Conservation (phyloP, 2,329 filamentous ascomycete species). For the Venturia nashicola region DNA sequence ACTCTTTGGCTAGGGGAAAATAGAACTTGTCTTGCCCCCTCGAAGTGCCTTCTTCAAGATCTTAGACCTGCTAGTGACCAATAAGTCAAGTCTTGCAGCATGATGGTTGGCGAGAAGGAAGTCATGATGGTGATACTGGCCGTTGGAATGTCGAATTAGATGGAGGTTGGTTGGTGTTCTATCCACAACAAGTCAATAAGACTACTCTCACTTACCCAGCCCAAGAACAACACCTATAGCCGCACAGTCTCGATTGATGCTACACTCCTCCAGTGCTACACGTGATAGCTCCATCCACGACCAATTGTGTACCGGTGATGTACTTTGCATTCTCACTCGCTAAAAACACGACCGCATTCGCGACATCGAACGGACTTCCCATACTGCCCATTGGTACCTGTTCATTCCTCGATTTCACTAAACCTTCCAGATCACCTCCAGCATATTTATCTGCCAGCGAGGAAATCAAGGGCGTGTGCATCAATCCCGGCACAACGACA, state of each 20-base stretch:
- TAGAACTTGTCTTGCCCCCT: too few relatives aligned
- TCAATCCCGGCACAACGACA: constrained; percentile 17
- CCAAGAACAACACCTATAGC: not conserved
- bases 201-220: not conserved
- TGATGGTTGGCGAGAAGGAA: too few relatives aligned
- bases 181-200: not conserved
- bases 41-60: too few relatives aligned
- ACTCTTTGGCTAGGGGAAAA: too few relatives aligned
- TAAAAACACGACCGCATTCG: constrained; percentile 17
- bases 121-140: too few relatives aligned
- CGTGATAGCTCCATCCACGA: constrained; percentile 20
- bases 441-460: constrained; percentile 9
- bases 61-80: too few relatives aligned
- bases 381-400: constrained; percentile 17
- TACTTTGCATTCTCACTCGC: constrained; percentile 18
- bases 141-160: too few relatives aligned
- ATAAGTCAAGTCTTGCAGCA: too few relatives aligned
- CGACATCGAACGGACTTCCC: constrained; percentile 16
- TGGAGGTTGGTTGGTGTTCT: not conserved
- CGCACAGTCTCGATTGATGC: not conserved
- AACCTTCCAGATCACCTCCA: constrained; percentile 5
- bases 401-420: constrained; percentile 1
- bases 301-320: constrained; percentile 17
- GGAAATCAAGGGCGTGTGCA: constrained; percentile 17
- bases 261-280: constrained; percentile 14